Percentiles rank a stretch among this genome's conserved stretches.
Conservation (phyloP, 1,284 basidiomycete genomes). For the Cryptococcus wingfieldii region DNA sequence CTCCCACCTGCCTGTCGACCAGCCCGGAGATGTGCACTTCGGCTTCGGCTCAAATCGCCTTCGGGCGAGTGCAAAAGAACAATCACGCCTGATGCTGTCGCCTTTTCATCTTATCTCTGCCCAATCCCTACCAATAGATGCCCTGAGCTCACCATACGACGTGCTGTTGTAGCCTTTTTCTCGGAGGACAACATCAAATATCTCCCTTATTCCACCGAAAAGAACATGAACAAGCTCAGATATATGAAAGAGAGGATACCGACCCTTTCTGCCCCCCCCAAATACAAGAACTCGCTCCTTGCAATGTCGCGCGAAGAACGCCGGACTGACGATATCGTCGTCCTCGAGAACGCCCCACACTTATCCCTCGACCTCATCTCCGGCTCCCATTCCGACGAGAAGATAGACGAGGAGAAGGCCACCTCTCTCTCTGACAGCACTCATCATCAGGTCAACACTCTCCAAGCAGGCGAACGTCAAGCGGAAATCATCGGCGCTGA, state of each 20-base stretch:
- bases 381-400: neutral
- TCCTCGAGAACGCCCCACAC: neutral
- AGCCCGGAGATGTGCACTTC: too few relatives aligned
- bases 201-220: neutral
- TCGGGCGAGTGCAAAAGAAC: too few relatives aligned
- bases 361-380: neutral
- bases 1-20: too few relatives aligned
- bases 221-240: neutral
- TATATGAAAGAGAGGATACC: too few relatives aligned
- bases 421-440: neutral
- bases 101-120: too few relatives aligned
- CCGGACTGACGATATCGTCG: constrained; percentile 1
- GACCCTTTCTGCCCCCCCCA: too few relatives aligned
- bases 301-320: neutral
- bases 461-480: neutral
- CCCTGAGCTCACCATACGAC: too few relatives aligned
- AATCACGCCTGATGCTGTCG: too few relatives aligned
- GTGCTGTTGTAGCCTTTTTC: too few relatives aligned
- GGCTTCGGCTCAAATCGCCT: too few relatives aligned
- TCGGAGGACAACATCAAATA: too few relatives aligned
- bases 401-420: neutral
- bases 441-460: neutral
- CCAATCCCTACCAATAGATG: too few relatives aligned
- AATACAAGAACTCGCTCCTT: neutral
- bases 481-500: neutral